Conservation (phyloP, 768 basidiomycete genomes). For the Psilocybe sp. region DNA sequence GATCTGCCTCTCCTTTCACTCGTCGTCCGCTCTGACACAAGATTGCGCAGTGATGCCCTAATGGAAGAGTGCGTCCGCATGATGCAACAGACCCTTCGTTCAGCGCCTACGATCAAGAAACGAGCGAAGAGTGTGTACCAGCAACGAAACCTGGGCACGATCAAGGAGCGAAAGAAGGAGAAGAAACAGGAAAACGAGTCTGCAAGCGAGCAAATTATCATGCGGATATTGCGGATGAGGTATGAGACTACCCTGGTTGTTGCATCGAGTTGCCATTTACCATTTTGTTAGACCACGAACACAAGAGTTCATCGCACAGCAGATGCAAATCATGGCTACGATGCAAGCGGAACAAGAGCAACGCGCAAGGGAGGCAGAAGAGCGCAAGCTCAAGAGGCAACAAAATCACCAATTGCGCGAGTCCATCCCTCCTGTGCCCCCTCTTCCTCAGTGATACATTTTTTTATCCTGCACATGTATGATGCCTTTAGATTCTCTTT, state of each 20-base stretch:
- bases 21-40: constrained; percentile 2
- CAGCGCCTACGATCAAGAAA: constrained; percentile 75
- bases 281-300: constrained; percentile 59
- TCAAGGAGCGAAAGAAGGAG: constrained; percentile 90
- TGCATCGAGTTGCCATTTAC: constrained; percentile 4
- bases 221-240: constrained; percentile 96
- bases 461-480: no score
- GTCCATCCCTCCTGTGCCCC: constrained; percentile 36
- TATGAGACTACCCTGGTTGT: constrained; percentile 22
- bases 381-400: constrained; percentile 57
- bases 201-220: constrained; percentile 84
- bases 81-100: constrained; percentile 85
- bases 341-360: constrained; percentile 82
- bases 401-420: constrained; percentile 24
- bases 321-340: constrained; percentile 76
- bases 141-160: constrained; percentile 94
- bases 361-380: constrained; percentile 58
- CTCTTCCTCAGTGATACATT: constrained; percentile 23
- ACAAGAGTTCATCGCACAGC: constrained; percentile 84
- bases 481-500: not conserved
- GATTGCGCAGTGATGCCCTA: constrained; percentile 57
- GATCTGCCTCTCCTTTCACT: not conserved
- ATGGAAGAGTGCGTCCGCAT: constrained; percentile 96
- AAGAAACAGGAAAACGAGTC: constrained; percentile 80
- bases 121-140: constrained; percentile 90